Evolutionary conservation across 192 early-diverging fungal species (phyloP), one percentile per base, ranked within the genome.

Genomic region (Coemansia sp.): DNA sequence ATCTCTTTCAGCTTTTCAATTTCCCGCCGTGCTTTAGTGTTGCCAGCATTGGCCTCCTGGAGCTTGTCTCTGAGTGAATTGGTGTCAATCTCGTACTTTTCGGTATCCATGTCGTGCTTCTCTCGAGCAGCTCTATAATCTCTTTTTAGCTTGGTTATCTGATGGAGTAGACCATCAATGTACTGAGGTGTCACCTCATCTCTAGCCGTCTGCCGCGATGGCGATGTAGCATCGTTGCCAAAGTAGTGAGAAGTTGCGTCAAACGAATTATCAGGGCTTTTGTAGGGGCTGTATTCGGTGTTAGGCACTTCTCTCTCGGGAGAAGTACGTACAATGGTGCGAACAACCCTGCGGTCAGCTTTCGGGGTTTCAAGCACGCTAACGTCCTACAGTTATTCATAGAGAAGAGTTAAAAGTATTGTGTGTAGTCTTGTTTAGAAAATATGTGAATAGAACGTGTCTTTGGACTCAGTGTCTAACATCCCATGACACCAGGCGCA

Each of bases 311-410:
- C 11, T 37, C 34, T 37, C 7, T 37, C 34, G 3, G 34, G 34
- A 37, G 34, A 37, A 37, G 34, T 37, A 9, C 7, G 34, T 2
- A 3, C 34, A 37, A 37, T 1, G 1, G 9, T 37, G 34, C 70
- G 65, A 22, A 68, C 22, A 14, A 55, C 59, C 50, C 41, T 54
- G 46, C 76, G 76, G 47, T 57, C 59, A 40, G 63, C 76, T 2
- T 58, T 57, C 0, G 76, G 76, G 18, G 76, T 79, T 38, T 70
- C 61, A 42, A 72, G 46, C 18, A 62, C 76, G 38, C 62, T 57
- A 12, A 23, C 47, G 33, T 78, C 69, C 75, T 72, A 78, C 25
- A 17, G 2, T 11, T 5, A 38, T 19, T 6, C 17, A 6, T 18
- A 19, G 25, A 33, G 30, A 19, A 48, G 44, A n/a, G n/a, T n/a